Conservation (phyloP, 305 asterid genomes). For the Vinca major region DNA sequence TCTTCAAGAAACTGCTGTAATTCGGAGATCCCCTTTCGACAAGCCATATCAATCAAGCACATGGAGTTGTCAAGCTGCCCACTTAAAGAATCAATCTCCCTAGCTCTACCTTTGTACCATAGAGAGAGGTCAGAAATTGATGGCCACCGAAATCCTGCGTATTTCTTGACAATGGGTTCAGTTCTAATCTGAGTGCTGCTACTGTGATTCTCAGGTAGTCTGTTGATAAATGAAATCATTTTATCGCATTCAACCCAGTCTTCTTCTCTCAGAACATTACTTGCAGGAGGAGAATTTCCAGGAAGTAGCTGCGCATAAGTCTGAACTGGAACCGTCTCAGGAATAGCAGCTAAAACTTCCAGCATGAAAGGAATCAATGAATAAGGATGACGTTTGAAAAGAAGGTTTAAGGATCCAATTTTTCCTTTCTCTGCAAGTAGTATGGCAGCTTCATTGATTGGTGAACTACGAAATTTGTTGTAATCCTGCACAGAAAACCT, state of each 20-base stretch:
- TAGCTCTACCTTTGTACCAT: slow-evolving; percentile 92
- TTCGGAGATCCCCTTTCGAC: slow-evolving; percentile 63
- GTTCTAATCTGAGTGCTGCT: slow-evolving; percentile 49
- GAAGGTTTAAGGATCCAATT: slow-evolving; percentile 89
- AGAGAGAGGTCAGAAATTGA: slow-evolving; percentile 60
- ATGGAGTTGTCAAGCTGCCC: slow-evolving; percentile 84
- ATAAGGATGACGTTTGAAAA: slow-evolving; percentile 87
- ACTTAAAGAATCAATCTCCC: slow-evolving; percentile 76
- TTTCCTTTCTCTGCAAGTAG: slow-evolving; percentile 84
- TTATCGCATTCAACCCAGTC: slow-evolving; percentile 95
- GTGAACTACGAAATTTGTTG: slow-evolving; percentile 59
- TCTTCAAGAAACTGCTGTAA: slow-evolving; percentile 69
- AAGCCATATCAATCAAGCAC: slow-evolving; percentile 81
- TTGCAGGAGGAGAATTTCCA: slow-evolving; percentile 60
- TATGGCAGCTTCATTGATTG: slow-evolving; percentile 60
- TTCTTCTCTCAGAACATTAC: slow-evolving; percentile 55
- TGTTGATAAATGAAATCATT: slow-evolving; percentile 46
- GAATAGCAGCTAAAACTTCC: slow-evolving; percentile 91
- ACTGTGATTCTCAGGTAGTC: slow-evolving; percentile 34
- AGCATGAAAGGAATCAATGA: slow-evolving; percentile 64
- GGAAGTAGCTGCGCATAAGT: slow-evolving; percentile 93
- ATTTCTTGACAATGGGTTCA: slow-evolving; percentile 64
- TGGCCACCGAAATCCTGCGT: slow-evolving; percentile 66
- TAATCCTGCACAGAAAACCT: slow-evolving; percentile 92
- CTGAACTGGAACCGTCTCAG: slow-evolving; percentile 94